phyloP scores from a whole-genome alignment of 306 rosid species.

The Cicer yamashitae region DNA sequence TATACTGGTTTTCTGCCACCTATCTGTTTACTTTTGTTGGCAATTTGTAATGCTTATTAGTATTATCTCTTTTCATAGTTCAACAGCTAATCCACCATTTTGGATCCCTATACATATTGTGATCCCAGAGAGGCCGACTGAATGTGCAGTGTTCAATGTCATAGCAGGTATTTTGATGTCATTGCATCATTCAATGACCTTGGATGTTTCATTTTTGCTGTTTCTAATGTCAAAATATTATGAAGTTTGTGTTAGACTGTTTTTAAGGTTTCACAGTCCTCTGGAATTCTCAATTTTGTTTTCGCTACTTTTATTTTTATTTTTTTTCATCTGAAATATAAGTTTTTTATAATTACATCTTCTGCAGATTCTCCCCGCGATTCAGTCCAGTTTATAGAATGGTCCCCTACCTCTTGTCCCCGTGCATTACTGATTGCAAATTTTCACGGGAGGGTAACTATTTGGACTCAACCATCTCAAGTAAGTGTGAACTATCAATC shows the following conservation, averaged over 20 bases:
- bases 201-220: constrained; percentile 21
- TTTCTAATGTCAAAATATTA: constrained; percentile 7
- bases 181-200: constrained; percentile 33
- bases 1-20: constrained; percentile 36
- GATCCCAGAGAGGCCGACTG: constrained; percentile 97
- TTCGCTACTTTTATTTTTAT: too few species aligned
- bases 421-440: constrained; percentile 88
- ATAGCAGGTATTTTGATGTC: constrained; percentile 78
- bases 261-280: background rate
- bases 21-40: constrained; percentile 19
- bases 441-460: constrained; percentile 97
- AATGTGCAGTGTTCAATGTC: constrained; percentile 91
- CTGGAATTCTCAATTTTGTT: background rate
- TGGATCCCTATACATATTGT: constrained; percentile 98
- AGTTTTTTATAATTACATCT: constrained; percentile 37
- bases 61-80: constrained; percentile 53
- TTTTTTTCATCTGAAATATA: background rate
- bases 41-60: constrained; percentile 39
- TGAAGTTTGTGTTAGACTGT: constrained; percentile 2
- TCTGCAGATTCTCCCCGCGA: constrained; percentile 98
- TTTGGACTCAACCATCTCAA: constrained; percentile 97
- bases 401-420: constrained; percentile 93
- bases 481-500: constrained; percentile 55
- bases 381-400: constrained; percentile 98
- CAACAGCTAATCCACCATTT: constrained; percentile 89